Evolutionary conservation across 768 basidiomycete species (phyloP), one percentile per base, ranked within the genome.

Genomic region (Austroboletus festivus): DNA sequence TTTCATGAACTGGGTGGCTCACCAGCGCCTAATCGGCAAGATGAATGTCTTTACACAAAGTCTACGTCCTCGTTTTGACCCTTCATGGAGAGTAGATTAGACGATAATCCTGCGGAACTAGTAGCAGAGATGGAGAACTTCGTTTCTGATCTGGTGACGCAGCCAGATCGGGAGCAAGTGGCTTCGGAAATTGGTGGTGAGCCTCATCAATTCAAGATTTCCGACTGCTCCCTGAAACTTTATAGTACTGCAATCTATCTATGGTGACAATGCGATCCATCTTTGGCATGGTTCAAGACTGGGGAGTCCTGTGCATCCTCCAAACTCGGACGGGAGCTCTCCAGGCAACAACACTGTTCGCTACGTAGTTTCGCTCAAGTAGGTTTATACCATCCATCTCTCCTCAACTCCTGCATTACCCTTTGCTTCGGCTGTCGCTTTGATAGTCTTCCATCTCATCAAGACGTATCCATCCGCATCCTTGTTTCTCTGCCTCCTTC

Each of bases 161-260:
- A 63, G 19, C 64, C 73, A 5, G 68, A 73, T 34, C 62, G 68
- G 55, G 78, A 76, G 51, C 60, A 70, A 30, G 67, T 77, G 21
- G 74, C 71, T 39, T 71, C 70, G 30, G 78, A 80, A 68, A 69
- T 80, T 13, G 71, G 68, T 51, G 77, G 77, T 62, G 48, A 33
- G 31, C 9, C 9, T 13, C 31, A 33, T n/a, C n/a, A 33, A 13
- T 33, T 33, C 31, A 33, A 33, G 12, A 53, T 42, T 19, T 33
- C 49, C 31, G 44, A 45, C n/a, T n/a, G n/a, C n/a, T 13, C 24
- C 11, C 34, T 9, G 7, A 39, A 18, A 6, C 22, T 34, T 18
- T 10, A 13, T 13, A 67, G 89, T 86, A 15, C 69, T 92, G n/a
- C 84, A 82, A 62, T 87, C 87, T 21, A 92, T 92, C 57, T 92